A percentile compares a stretch with the other conserved stretches of the same genome.
Evolutionary conservation across 176 grass and related monocot genomes (phyloP).

Genomic region (Hordeum marinum): DNA sequence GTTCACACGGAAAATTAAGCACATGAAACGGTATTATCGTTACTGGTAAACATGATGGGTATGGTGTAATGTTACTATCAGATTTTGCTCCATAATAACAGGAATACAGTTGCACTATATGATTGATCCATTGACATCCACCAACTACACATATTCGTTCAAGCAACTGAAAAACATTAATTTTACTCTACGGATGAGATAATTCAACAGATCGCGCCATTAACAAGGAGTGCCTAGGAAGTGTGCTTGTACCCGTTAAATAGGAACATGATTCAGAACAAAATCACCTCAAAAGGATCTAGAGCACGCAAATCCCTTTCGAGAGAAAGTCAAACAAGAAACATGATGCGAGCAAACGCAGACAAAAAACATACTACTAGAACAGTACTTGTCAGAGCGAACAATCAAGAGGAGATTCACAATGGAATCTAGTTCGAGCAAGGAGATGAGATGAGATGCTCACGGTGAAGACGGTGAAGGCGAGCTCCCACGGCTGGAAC

Average conservation of each 20-base stretch:
- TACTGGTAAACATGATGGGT: neutral
- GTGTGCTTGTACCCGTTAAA: neutral
- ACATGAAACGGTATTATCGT: neutral
- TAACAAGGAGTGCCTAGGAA: neutral
- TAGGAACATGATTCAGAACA: neutral
- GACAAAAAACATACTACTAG: neutral
- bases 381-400: neutral
- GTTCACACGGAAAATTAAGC: neutral
- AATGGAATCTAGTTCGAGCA: neutral
- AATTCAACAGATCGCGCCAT: neutral
- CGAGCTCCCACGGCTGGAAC: slow-evolving; percentile 85
- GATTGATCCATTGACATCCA: neutral
- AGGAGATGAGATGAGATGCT: slow-evolving; percentile 23
- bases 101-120: neutral
- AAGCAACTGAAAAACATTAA: neutral
- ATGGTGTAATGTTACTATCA: slow-evolving; percentile 20
- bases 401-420: neutral
- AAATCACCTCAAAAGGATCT: neutral
- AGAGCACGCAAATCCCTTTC: neutral
- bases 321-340: neutral
- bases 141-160: neutral
- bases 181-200: neutral
- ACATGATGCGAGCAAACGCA: neutral
- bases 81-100: neutral
- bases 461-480: slow-evolving; percentile 78